These are phyloP conservation scores for Candida odintsovae DNA, from an alignment of 805 yeast genomes.

Conservation along the genomic window DNA sequence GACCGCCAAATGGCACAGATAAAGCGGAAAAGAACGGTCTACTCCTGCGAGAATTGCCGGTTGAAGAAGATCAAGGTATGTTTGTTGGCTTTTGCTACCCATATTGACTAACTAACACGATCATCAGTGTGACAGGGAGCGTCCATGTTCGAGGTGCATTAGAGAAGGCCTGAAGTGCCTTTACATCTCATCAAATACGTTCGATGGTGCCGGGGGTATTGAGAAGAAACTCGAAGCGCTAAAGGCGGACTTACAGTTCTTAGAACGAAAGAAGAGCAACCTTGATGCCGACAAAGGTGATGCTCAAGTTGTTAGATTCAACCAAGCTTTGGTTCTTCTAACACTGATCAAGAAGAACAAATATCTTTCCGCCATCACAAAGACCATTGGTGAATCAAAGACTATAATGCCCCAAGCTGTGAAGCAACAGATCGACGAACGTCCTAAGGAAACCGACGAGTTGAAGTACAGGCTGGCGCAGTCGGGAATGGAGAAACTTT, in stretches of 20 bases:
- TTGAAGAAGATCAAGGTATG: slow-evolving; percentile 4
- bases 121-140: background rate
- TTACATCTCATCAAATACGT: background rate
- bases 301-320: background rate
- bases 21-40: slow-evolving; percentile 5
- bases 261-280: background rate
- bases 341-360: background rate
- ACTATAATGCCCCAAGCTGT: background rate
- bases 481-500: background rate
- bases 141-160: background rate
- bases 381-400: background rate
- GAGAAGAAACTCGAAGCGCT: background rate
- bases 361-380: background rate
- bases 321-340: background rate
- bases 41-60: slow-evolving; percentile 10
- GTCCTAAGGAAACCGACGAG: background rate
- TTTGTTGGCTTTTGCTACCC: background rate
- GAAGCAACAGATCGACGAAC: background rate
- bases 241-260: background rate
- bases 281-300: background rate
- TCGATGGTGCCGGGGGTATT: background rate
- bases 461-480: background rate
- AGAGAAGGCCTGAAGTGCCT: background rate
- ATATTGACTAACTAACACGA: background rate
- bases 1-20: background rate